Evolutionary conservation across 2,329 filamentous ascomycete genomes (phyloP).

Genomic region (Sporothrix curviconia): DNA sequence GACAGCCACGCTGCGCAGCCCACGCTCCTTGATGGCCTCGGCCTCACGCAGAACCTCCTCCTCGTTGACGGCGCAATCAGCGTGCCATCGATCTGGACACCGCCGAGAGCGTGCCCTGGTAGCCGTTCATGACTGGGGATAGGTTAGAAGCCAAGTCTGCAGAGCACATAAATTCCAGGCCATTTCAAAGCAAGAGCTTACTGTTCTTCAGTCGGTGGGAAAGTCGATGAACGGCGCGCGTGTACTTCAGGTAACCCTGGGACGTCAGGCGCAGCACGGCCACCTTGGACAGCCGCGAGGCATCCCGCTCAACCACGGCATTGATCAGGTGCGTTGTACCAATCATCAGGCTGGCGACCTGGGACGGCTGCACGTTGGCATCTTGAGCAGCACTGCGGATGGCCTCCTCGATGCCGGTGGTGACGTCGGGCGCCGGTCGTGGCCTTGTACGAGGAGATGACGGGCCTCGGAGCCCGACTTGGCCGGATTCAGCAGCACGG

Average conservation of each 20-base stretch:
- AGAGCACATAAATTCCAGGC: no score
- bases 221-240: conserved; percentile 36
- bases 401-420: conserved; percentile 19
- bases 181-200: neutral
- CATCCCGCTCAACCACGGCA: conserved; percentile 22
- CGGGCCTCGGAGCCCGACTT: conserved; percentile 24
- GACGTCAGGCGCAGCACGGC: conserved; percentile 31
- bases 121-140: conserved; percentile 37
- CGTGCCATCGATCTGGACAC: conserved; percentile 45
- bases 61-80: conserved; percentile 40
- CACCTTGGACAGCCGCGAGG: conserved; percentile 24
- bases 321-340: conserved; percentile 24
- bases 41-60: conserved; percentile 25
- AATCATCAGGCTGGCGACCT: conserved; percentile 20
- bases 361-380: conserved; percentile 4
- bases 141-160: neutral
- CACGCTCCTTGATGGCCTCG: conserved; percentile 21
- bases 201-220: conserved; percentile 33
- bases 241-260: conserved; percentile 30
- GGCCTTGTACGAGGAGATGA: conserved; percentile 19
- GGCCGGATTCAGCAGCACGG: conserved; percentile 22
- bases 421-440: conserved; percentile 20
- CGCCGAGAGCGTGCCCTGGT: conserved; percentile 44
- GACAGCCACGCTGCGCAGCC: conserved; percentile 42
- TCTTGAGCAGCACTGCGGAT: conserved; percentile 17